A percentile compares a stretch with the other conserved stretches of the same genome.
Evolutionary conservation across 805 yeast genomes (phyloP).

Genomic region (Ogataea angusta): DNA sequence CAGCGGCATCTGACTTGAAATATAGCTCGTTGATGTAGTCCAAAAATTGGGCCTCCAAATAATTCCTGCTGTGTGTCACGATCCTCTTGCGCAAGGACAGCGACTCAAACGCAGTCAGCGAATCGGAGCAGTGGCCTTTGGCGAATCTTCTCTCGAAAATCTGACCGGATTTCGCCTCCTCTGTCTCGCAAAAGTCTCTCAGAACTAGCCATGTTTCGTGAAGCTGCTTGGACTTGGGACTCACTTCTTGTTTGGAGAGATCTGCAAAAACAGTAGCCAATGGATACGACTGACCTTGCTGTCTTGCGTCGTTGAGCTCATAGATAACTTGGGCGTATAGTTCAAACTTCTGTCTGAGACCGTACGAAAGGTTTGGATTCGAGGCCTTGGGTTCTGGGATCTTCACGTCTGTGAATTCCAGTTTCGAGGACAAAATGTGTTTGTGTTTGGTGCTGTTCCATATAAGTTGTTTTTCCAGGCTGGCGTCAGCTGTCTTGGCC

Average conservation of each 20-base stretch:
- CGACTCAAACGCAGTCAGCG: slow-evolving; percentile 30
- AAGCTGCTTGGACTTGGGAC: slow-evolving; percentile 65
- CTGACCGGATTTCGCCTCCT: slow-evolving; percentile 32
- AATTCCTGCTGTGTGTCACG: slow-evolving; percentile 51
- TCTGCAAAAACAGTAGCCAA: slow-evolving; percentile 59
- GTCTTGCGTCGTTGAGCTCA: slow-evolving; percentile 67
- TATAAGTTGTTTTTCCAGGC: slow-evolving; percentile 22
- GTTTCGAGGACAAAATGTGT: slow-evolving; percentile 29
- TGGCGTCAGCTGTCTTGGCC: slow-evolving; percentile 13
- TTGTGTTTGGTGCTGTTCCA: slow-evolving; percentile 30
- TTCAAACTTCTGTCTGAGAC: slow-evolving; percentile 55
- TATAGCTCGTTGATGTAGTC: slow-evolving; percentile 68
- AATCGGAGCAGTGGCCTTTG: slow-evolving; percentile 27
- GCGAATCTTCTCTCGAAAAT: slow-evolving; percentile 33
- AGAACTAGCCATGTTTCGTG: slow-evolving; percentile 73
- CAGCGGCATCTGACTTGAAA: slow-evolving; percentile 34
- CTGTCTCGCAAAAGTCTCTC: slow-evolving; percentile 40
- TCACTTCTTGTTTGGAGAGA: slow-evolving; percentile 54
- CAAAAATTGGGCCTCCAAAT: slow-evolving; percentile 74
- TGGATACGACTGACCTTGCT: slow-evolving; percentile 49
- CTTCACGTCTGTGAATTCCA: slow-evolving; percentile 31
- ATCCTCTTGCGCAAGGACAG: slow-evolving; percentile 42
- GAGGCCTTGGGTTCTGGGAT: slow-evolving; percentile 17
- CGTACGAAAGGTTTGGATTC: slow-evolving; percentile 38
- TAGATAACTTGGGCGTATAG: slow-evolving; percentile 69